These are phyloP conservation scores for Candida manassasensis DNA, from an alignment of 805 yeast genomes.

Conservation along the genomic window DNA sequence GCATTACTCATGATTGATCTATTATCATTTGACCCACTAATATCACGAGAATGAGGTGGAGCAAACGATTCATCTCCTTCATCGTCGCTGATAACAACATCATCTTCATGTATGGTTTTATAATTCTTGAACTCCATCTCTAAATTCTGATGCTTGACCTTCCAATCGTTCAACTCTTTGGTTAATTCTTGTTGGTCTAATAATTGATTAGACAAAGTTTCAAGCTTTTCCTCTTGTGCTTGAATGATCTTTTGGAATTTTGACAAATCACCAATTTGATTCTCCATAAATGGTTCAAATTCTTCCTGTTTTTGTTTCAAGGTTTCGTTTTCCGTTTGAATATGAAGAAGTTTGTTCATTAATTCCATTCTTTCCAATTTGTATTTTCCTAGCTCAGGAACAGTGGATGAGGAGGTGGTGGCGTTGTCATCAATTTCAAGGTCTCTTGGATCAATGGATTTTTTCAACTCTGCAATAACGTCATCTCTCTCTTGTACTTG, in stretches of 20 bases:
- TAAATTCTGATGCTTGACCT: slow-evolving; percentile 41
- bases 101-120: slow-evolving; percentile 30
- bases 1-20: slow-evolving; percentile 20
- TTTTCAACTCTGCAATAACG: slow-evolving; percentile 28
- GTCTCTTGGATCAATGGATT: slow-evolving; percentile 22
- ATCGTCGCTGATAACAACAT: slow-evolving; percentile 28
- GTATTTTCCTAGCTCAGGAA: slow-evolving; percentile 32
- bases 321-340: slow-evolving; percentile 42
- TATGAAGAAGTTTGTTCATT: slow-evolving; percentile 39
- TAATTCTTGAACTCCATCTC: slow-evolving; percentile 40
- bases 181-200: slow-evolving; percentile 41
- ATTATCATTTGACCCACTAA: slow-evolving; percentile 11
- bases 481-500: slow-evolving; percentile 27
- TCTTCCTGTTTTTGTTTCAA: slow-evolving; percentile 39
- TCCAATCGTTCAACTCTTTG: slow-evolving; percentile 45
- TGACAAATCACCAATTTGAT: slow-evolving; percentile 48
- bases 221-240: slow-evolving; percentile 46
- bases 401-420: slow-evolving; percentile 12
- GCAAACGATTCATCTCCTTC: slow-evolving; percentile 11
- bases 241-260: slow-evolving; percentile 52
- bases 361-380: slow-evolving; percentile 42
- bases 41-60: slow-evolving; percentile 2
- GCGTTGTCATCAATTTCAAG: slow-evolving; percentile 14
- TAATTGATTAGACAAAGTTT: slow-evolving; percentile 35
- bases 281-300: slow-evolving; percentile 49